A percentile compares a stretch with the other conserved stretches of the same genome.
These are phyloP conservation scores for Artomyces pyxidatus DNA, from an alignment of 768 basidiomycete species.

Conservation along the genomic window DNA sequence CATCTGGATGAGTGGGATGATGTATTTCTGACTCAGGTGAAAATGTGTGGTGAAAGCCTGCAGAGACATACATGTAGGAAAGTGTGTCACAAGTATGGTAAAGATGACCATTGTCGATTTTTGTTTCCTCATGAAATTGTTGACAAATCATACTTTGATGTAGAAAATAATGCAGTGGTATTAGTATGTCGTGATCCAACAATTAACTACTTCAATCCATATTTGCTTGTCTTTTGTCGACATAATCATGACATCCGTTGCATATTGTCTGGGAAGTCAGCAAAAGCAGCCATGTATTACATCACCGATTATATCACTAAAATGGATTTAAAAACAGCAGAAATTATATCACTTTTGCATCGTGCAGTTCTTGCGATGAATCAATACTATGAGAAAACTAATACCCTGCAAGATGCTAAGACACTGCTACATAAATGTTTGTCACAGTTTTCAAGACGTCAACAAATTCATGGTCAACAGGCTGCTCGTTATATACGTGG, in stretches of 20 bases:
- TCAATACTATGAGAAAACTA: not conserved
- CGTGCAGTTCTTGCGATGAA: not conserved
- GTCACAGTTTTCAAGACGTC: slow-evolving; percentile 21
- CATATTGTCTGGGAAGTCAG: not conserved
- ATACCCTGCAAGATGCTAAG: slow-evolving; percentile 6
- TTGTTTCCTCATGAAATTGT: slow-evolving; percentile 27
- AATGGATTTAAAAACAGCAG: not conserved
- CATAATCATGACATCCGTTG: slow-evolving; percentile 16
- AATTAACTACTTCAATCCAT: slow-evolving; percentile 27
- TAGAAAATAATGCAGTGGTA: slow-evolving; percentile 23
- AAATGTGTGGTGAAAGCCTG: slow-evolving; percentile 17
- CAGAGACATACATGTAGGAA: slow-evolving; percentile 17
- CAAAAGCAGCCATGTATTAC: not conserved
- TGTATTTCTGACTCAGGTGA: slow-evolving; percentile 14
- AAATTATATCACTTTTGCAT: not conserved
- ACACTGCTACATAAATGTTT: slow-evolving; percentile 25
- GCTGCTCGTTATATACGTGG: slow-evolving; percentile 25
- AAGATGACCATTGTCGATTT: slow-evolving; percentile 23
- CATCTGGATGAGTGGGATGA: slow-evolving; percentile 8
- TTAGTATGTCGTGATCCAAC: slow-evolving; percentile 21
- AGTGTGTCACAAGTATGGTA: slow-evolving; percentile 27
- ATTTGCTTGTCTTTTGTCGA: slow-evolving; percentile 25
- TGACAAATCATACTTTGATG: slow-evolving; percentile 22
- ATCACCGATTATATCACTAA: not conserved
- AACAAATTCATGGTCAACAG: slow-evolving; percentile 29